phyloP scores from a whole-genome alignment of 2,329 filamentous ascomycete genomes.

The Claviceps sp. region DNA sequence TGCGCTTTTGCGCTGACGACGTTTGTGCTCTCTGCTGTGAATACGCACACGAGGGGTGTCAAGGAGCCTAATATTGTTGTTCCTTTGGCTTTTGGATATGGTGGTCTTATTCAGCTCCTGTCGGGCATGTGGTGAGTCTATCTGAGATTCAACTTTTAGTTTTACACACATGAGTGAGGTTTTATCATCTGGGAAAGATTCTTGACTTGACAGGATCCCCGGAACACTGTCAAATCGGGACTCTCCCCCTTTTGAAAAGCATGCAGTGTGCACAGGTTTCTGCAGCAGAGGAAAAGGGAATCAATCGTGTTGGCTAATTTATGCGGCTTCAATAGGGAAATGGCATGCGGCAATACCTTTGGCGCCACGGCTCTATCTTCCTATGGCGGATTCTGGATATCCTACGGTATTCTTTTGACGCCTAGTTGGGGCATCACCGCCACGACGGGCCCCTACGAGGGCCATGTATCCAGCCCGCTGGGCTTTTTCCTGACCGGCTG shows the following conservation, averaged over 20 bases:
- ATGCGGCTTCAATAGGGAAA: constrained; percentile 40
- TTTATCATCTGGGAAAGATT: no score
- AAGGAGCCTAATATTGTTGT: constrained; percentile 52
- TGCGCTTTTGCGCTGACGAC: constrained; percentile 72
- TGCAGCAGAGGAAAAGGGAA: no score
- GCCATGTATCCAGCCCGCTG: constrained; percentile 41
- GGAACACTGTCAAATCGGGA: no score
- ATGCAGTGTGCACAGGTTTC: no score
- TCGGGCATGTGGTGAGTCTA: constrained; percentile 71
- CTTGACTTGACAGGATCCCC: no score
- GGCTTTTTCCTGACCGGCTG: constrained; percentile 67
- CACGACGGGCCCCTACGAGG: constrained; percentile 30
- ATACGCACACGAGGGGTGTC: constrained; percentile 51
- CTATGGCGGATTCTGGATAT: constrained; percentile 76
- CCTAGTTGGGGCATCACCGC: constrained; percentile 48
- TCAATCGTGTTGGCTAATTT: not conserved
- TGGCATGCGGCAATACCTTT: constrained; percentile 79
- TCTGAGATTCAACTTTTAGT: no score
- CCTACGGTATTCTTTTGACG: constrained; percentile 58
- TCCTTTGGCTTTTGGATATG: constrained; percentile 58
- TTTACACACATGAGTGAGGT: no score
- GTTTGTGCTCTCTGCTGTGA: constrained; percentile 64
- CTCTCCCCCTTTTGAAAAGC: no score
- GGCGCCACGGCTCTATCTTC: constrained; percentile 71
- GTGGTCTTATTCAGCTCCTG: constrained; percentile 63